These are phyloP conservation scores for Cercospora zeae-maydis DNA, from an alignment of 2,329 filamentous ascomycete species.

Conservation along the genomic window DNA sequence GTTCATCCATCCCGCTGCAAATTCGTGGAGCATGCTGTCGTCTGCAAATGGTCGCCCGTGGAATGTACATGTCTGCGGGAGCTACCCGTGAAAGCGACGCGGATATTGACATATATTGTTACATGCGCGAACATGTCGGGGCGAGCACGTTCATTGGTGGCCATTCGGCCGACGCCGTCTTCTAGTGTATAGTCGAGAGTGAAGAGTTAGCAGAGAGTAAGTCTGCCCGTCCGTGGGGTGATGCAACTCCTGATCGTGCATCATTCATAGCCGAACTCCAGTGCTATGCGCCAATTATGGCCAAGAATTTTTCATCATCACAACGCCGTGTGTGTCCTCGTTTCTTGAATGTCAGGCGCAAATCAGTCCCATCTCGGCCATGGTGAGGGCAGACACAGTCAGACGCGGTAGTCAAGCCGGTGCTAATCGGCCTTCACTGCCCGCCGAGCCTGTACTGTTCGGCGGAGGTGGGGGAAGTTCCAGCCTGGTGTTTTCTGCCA, in stretches of 20 bases:
- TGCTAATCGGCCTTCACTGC: constrained; percentile 33
- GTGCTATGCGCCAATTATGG: constrained; percentile 1
- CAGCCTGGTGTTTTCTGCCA: constrained; percentile 81
- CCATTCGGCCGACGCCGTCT: not conserved
- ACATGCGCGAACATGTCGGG: constrained; percentile 6
- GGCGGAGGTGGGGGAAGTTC: constrained; percentile 55
- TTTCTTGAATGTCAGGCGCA: constrained; percentile 17
- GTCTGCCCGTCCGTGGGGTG: constrained; percentile 2
- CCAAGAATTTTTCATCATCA: constrained; percentile 1
- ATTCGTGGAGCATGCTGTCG: not conserved
- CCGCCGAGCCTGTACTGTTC: constrained; percentile 18
- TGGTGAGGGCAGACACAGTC: constrained; percentile 19
- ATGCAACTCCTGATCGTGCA: not conserved
- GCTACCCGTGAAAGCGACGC: not conserved
- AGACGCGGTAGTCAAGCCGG: constrained; percentile 24
- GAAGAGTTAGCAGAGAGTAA: constrained; percentile 9
- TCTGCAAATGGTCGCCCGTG: not conserved
- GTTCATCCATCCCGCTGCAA: not conserved
- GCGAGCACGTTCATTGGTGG: not conserved
- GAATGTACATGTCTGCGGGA: not conserved
- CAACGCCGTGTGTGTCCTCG: constrained; percentile 1
- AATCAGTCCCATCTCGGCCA: constrained; percentile 26
- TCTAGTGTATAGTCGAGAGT: constrained; percentile 11
- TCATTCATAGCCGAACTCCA: constrained; percentile 2
- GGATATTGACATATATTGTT: constrained; percentile 16